These are phyloP conservation scores for Saxophila tyrrhenica DNA, from an alignment of 495 filamentous ascomycete species.

Conservation along the genomic window DNA sequence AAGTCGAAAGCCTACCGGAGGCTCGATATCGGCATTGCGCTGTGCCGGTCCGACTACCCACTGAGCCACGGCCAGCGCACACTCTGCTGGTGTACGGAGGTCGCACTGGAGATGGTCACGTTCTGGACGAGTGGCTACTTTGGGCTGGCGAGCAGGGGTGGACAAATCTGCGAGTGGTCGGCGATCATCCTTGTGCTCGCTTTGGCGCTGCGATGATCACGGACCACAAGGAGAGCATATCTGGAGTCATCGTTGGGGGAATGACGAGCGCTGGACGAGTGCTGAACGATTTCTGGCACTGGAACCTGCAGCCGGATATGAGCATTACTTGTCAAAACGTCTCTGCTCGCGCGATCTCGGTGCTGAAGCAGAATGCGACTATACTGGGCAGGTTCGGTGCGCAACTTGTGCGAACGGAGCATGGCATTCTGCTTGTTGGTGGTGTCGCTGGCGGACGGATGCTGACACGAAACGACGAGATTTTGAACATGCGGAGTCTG, in stretches of 20 bases:
- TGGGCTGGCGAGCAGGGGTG: conserved; percentile 49
- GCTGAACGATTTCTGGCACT: conserved; percentile 45
- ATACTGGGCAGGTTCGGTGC: conserved; percentile 34
- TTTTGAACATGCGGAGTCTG: conserved; percentile 20
- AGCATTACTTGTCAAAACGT: conserved; percentile 18
- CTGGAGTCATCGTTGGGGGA: conserved; percentile 58
- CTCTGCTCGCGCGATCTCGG: conserved; percentile 8
- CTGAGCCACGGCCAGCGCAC: conserved; percentile 17
- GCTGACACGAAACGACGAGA: conserved; percentile 21
- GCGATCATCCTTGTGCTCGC: conserved; percentile 36
- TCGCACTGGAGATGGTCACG: conserved; percentile 43
- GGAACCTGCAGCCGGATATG: conserved; percentile 34
- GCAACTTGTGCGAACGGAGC: conserved; percentile 30
- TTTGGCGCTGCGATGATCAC: conserved; percentile 50
- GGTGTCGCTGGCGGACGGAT: conserved; percentile 31
- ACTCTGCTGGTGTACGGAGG: conserved; percentile 59
- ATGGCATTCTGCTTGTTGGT: conserved; percentile 40
- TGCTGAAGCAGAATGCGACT: conserved; percentile 13
- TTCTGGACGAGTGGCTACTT: conserved; percentile 52
- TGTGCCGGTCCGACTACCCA: conserved; percentile 34
- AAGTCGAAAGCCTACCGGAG: conserved; percentile 47
- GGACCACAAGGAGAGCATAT: conserved; percentile 13
- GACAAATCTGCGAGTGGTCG: conserved; percentile 34
- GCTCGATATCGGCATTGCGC: conserved; percentile 66
- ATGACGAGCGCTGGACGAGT: conserved; percentile 50